phyloP scores from a whole-genome alignment of 495 filamentous ascomycete species.

The Neurospora sp. region DNA sequence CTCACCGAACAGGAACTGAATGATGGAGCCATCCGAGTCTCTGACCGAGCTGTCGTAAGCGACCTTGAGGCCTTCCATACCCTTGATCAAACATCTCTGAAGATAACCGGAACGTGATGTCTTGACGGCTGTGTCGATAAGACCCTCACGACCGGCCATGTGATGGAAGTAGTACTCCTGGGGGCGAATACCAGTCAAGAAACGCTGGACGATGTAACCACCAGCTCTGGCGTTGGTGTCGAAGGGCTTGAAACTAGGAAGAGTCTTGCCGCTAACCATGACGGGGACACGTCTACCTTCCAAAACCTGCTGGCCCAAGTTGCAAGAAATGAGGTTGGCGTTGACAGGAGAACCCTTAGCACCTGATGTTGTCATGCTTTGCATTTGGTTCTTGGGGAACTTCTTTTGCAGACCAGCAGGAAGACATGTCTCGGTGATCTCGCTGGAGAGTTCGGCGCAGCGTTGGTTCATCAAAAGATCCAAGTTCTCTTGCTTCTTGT shows the following conservation, averaged over 20 bases:
- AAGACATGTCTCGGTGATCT: slow-evolving; percentile 68
- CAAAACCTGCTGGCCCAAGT: slow-evolving; percentile 91
- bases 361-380: slow-evolving; percentile 93
- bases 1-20: slow-evolving; percentile 96
- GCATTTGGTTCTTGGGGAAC: slow-evolving; percentile 97
- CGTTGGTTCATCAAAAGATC: slow-evolving; percentile 75
- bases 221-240: slow-evolving; percentile 85
- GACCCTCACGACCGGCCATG: slow-evolving; percentile 96
- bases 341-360: slow-evolving; percentile 92
- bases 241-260: slow-evolving; percentile 89
- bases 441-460: slow-evolving; percentile 61
- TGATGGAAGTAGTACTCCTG: slow-evolving; percentile 99
- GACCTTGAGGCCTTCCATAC: slow-evolving; percentile 90
- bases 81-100: slow-evolving; percentile 96
- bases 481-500: slow-evolving; percentile 76
- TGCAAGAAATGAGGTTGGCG: slow-evolving; percentile 94
- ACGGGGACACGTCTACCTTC: slow-evolving; percentile 91
- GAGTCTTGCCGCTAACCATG: slow-evolving; percentile 95
- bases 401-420: slow-evolving; percentile 76
- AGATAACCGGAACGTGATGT: slow-evolving; percentile 94
- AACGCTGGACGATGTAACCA: slow-evolving; percentile 89
- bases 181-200: slow-evolving; percentile 94
- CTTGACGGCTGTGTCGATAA: slow-evolving; percentile 99
- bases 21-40: slow-evolving; percentile 82
- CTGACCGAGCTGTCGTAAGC: slow-evolving; percentile 91